phyloP scores from a whole-genome alignment of 305 asterid species.

The Lippia alba region DNA sequence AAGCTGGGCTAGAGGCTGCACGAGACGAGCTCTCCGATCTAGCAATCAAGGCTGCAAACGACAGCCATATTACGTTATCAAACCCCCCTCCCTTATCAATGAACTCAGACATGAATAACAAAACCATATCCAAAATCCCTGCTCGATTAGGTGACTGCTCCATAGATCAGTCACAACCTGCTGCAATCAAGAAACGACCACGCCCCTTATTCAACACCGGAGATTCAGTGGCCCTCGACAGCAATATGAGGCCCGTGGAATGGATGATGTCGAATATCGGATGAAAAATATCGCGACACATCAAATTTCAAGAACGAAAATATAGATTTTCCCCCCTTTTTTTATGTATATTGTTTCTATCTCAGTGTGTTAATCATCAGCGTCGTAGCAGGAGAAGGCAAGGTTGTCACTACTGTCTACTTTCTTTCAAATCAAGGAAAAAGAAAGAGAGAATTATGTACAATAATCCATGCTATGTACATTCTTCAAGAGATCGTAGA shows the following conservation, averaged over 20 bases:
- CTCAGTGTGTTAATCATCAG: too few species aligned
- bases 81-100: conserved; percentile 45
- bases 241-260: conserved; percentile 56
- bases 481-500: conserved; percentile 27
- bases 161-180: conserved; percentile 41
- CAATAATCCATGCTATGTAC: conserved; percentile 36
- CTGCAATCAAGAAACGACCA: conserved; percentile 67
- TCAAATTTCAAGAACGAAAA: conserved; percentile 25
- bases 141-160: conserved; percentile 66
- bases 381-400: too few species aligned
- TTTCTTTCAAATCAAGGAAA: too few species aligned
- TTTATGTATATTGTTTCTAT: not conserved
- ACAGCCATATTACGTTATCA: conserved; percentile 43
- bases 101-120: conserved; percentile 34
- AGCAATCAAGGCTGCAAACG: conserved; percentile 66
- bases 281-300: conserved; percentile 32
- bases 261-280: conserved; percentile 74
- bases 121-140: conserved; percentile 40
- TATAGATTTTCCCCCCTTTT: not conserved
- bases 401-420: too few species aligned
- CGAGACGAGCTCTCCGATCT: conserved; percentile 70
- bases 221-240: conserved; percentile 51
- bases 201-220: conserved; percentile 45
- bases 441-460: too few species aligned
- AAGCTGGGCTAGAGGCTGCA: conserved; percentile 64